phyloP scores from a whole-genome alignment of 805 yeast genomes.

The Diddensiella caesifluorescens region DNA sequence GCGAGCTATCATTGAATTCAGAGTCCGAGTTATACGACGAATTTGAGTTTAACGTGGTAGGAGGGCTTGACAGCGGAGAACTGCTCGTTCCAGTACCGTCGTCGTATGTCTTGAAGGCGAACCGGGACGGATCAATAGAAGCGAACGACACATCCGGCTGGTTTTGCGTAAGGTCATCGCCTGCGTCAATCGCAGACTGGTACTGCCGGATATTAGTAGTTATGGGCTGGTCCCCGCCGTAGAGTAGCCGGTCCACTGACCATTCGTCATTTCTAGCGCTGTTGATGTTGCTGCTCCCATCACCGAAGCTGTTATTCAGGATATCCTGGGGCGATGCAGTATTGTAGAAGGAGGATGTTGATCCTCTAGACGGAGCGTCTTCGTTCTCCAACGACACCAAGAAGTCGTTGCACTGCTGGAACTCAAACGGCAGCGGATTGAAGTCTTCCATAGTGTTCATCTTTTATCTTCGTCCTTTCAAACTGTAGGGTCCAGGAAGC shows the following conservation, averaged over 20 bases:
- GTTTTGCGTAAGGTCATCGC: not conserved
- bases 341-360: conserved; percentile 6
- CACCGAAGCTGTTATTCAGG: conserved; percentile 6
- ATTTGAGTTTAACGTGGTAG: conserved; percentile 3
- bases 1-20: not conserved
- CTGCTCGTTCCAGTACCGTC: not conserved
- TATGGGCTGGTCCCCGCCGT: conserved; percentile 4
- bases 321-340: conserved; percentile 18
- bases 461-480: not conserved
- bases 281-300: not conserved
- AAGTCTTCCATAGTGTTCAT: conserved; percentile 13
- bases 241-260: conserved; percentile 2
- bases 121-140: conserved; percentile 2
- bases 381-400: conserved; percentile 17
- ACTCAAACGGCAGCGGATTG: conserved; percentile 15
- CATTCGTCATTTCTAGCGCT: conserved; percentile 6
- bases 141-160: not conserved
- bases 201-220: conserved; percentile 1
- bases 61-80: conserved; percentile 7
- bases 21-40: conserved; percentile 5
- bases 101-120: not conserved
- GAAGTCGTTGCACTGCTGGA: conserved; percentile 23
- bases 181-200: not conserved
- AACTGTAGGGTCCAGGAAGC: too few species aligned
- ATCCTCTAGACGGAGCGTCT: not conserved